Evolutionary conservation across 352 stramenopile species (phyloP).

Genomic region (Globisporangium iwayamae): DNA sequence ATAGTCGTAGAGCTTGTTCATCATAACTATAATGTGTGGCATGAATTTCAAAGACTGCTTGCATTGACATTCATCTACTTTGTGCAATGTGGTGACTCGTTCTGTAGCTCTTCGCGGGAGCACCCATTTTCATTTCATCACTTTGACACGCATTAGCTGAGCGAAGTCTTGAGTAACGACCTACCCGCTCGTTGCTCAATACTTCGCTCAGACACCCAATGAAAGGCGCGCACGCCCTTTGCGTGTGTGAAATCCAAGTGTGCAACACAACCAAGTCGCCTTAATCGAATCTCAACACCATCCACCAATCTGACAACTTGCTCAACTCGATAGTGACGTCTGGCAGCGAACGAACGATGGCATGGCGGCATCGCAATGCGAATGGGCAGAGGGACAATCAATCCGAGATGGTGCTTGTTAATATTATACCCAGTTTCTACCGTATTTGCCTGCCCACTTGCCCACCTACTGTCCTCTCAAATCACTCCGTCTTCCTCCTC

Average conservation of each 20-base stretch:
- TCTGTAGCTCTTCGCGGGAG: not conserved
- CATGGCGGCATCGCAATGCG: no score
- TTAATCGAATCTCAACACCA: no score
- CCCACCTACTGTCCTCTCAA: conserved; percentile 16
- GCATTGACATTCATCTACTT: not conserved
- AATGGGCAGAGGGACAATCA: no score
- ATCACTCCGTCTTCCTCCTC: conserved; percentile 51
- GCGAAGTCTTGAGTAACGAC: no score
- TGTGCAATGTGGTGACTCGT: no score
- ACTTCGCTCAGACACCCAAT: no score
- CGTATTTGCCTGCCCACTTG: not conserved
- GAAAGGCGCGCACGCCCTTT: no score
- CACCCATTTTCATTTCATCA: not conserved
- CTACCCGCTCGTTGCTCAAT: no score
- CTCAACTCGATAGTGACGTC: no score
- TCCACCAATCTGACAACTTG: not conserved
- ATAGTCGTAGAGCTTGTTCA: not conserved
- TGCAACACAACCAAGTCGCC: no score
- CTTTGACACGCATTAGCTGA: not conserved
- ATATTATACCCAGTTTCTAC: conserved; percentile 7
- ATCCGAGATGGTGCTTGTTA: not conserved
- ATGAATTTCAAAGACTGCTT: not conserved
- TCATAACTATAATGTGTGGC: not conserved
- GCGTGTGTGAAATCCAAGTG: no score
- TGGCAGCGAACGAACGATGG: no score